phyloP scores from a whole-genome alignment of 1,284 basidiomycete genomes.

The Leccinum fuscescens region DNA sequence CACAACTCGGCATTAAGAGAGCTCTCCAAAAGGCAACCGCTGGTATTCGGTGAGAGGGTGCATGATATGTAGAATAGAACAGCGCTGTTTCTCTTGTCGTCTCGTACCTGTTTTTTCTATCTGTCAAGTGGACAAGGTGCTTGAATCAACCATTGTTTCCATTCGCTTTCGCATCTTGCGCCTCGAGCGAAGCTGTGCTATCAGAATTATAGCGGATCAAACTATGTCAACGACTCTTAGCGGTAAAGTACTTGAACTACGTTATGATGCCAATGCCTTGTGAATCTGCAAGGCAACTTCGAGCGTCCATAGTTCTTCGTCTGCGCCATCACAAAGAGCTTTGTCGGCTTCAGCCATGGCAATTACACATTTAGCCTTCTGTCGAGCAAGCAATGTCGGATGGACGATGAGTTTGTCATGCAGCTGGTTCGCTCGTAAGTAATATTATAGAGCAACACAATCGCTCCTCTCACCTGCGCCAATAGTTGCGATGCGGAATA shows the following conservation, averaged over 20 bases:
- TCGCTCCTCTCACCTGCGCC: slow-evolving; percentile 60
- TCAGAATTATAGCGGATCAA: neutral
- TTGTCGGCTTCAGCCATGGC: slow-evolving; percentile 96
- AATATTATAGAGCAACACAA: neutral
- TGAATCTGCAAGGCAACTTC: slow-evolving; percentile 81
- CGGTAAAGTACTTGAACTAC: neutral
- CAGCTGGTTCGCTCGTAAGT: slow-evolving; percentile 49
- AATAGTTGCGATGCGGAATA: slow-evolving; percentile 93
- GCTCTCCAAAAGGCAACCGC: slow-evolving; percentile 94
- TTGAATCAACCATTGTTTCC: slow-evolving; percentile 12
- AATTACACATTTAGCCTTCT: slow-evolving; percentile 83
- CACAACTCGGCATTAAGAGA: slow-evolving; percentile 89
- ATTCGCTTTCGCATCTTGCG: neutral
- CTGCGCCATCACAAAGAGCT: slow-evolving; percentile 94
- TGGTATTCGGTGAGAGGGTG: slow-evolving; percentile 64
- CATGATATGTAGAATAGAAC: slow-evolving; percentile 18
- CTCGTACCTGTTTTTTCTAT: slow-evolving; percentile 10
- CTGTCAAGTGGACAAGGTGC: slow-evolving; percentile 13
- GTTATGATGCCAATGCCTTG: slow-evolving; percentile 49
- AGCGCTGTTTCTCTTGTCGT: slow-evolving; percentile 9
- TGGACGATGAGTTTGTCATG: slow-evolving; percentile 90
- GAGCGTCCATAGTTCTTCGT: slow-evolving; percentile 94
- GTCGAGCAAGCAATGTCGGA: slow-evolving; percentile 74
- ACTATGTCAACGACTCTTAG: neutral
- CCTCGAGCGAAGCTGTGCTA: neutral